phyloP scores from a whole-genome alignment of 225 moss, liverwort and hornwort species.

The Physcomitrellopsis africana region DNA sequence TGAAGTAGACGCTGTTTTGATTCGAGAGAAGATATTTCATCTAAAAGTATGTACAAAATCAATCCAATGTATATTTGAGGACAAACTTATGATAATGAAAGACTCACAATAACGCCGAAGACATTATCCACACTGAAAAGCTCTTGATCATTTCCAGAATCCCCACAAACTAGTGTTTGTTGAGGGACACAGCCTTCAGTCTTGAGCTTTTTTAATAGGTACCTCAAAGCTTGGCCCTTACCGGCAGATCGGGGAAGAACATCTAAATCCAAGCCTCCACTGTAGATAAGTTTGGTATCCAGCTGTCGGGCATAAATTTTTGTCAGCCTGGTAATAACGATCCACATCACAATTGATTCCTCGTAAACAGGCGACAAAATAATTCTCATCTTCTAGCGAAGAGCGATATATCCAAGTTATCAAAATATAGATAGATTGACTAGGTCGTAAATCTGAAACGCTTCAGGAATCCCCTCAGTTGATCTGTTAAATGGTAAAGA shows the following conservation, averaged over 20 bases:
- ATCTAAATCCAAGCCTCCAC: conserved; percentile 70
- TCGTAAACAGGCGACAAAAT: too few species aligned
- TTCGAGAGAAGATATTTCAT: neutral
- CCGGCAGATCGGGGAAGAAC: conserved; percentile 70
- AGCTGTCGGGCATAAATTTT: conserved; percentile 47
- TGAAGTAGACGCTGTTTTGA: neutral
- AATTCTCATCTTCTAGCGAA: too few species aligned
- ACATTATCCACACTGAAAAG: conserved; percentile 70
- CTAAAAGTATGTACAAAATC: neutral
- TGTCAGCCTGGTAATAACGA: neutral
- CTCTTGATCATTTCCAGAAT: conserved; percentile 73
- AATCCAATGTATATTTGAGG: neutral
- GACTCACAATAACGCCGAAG: conserved; percentile 72
- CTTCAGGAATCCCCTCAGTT: neutral
- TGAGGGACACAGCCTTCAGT: conserved; percentile 53
- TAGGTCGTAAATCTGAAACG: neutral
- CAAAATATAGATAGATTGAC: neutral
- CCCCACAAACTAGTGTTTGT: conserved; percentile 68
- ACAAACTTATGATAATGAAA: conserved; percentile 13
- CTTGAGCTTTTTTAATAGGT: conserved; percentile 61
- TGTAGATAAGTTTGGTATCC: conserved; percentile 66
- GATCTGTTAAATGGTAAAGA: conserved; percentile 7
- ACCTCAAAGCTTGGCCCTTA: conserved; percentile 70
- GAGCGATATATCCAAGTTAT: neutral
- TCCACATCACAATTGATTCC: neutral